A percentile compares a stretch with the other conserved stretches of the same genome.
Evolutionary conservation across 352 stramenopile species (phyloP).

Genomic region (Thraustochytrium aureum): DNA sequence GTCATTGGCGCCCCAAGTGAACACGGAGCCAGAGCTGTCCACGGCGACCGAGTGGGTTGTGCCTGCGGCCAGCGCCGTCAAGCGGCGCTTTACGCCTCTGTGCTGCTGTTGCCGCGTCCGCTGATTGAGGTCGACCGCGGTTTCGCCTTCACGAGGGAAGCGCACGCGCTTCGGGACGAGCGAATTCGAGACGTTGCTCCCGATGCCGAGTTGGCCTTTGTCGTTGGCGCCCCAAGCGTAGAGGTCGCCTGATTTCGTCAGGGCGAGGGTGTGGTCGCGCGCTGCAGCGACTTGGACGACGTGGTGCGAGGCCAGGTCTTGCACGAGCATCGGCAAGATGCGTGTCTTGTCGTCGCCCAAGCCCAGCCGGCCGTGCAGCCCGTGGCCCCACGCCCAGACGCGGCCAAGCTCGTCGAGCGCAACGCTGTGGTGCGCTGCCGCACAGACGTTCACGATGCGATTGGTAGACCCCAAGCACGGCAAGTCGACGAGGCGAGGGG

Average conservation of each 20-base stretch:
- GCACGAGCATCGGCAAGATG: conserved; percentile 16
- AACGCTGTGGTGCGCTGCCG: conserved; percentile 39
- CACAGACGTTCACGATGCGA: conserved; percentile 1
- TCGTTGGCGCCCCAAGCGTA: conserved; percentile 58
- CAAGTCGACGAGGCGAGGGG: too few relatives aligned
- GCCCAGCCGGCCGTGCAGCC: conserved; percentile 50
- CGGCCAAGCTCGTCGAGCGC: conserved; percentile 21
- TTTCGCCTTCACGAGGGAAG: not conserved
- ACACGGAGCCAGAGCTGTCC: not conserved
- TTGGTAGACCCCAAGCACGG: too few relatives aligned
- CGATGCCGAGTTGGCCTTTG: conserved; percentile 35
- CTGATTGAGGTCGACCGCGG: not conserved
- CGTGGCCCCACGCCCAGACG: conserved; percentile 50
- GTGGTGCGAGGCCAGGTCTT: not conserved
- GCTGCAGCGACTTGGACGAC: conserved; percentile 43
- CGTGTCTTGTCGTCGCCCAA: conserved; percentile 25
- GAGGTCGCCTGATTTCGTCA: conserved; percentile 47
- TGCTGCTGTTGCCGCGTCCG: not conserved
- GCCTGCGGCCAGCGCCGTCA: not conserved
- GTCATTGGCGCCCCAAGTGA: conserved; percentile 37
- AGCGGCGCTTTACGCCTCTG: not conserved
- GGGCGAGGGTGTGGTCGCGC: conserved; percentile 50
- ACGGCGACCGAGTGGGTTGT: conserved; percentile 32
- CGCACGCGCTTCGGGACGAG: not conserved
- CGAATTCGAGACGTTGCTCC: not conserved